Evolutionary conservation across 2,329 filamentous ascomycete species (phyloP).

Genomic region (Chaetomiaceae sp.): DNA sequence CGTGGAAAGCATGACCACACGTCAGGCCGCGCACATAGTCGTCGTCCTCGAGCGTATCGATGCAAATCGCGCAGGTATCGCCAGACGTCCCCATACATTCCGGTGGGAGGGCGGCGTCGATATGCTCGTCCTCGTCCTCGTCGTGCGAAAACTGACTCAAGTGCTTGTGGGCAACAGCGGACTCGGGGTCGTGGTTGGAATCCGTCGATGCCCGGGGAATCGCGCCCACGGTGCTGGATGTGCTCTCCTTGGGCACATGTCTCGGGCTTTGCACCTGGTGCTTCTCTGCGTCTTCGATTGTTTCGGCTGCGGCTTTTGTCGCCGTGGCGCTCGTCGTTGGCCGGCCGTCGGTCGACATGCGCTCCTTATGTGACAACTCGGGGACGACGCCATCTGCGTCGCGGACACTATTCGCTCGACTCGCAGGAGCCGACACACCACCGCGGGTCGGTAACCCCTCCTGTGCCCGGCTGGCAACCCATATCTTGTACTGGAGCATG

Average conservation of each 20-base stretch:
- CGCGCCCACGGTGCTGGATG: slow-evolving; percentile 21
- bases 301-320: not conserved
- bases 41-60: slow-evolving; percentile 89
- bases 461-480: slow-evolving; percentile 78
- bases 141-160: slow-evolving; percentile 32
- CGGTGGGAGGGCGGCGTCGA: slow-evolving; percentile 74
- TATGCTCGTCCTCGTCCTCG: slow-evolving; percentile 68
- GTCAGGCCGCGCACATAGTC: slow-evolving; percentile 91
- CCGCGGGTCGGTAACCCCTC: slow-evolving; percentile 80
- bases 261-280: slow-evolving; percentile 19
- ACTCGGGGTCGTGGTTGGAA: slow-evolving; percentile 15
- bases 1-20: slow-evolving; percentile 98
- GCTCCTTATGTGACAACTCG: slow-evolving; percentile 42
- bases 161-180: slow-evolving; percentile 15
- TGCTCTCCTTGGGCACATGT: slow-evolving; percentile 28
- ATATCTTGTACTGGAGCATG: slow-evolving; percentile 92
- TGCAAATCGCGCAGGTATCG: slow-evolving; percentile 93
- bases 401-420: slow-evolving; percentile 68
- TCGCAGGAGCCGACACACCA: slow-evolving; percentile 72
- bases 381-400: slow-evolving; percentile 56
- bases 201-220: slow-evolving; percentile 20
- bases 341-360: slow-evolving; percentile 41
- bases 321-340: slow-evolving; percentile 30
- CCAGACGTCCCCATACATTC: slow-evolving; percentile 78
- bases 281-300: slow-evolving; percentile 30